Evolutionary conservation across 345 rosid species (phyloP), one percentile per base, ranked within the genome.

Genomic region (Odontarrhena argentea): DNA sequence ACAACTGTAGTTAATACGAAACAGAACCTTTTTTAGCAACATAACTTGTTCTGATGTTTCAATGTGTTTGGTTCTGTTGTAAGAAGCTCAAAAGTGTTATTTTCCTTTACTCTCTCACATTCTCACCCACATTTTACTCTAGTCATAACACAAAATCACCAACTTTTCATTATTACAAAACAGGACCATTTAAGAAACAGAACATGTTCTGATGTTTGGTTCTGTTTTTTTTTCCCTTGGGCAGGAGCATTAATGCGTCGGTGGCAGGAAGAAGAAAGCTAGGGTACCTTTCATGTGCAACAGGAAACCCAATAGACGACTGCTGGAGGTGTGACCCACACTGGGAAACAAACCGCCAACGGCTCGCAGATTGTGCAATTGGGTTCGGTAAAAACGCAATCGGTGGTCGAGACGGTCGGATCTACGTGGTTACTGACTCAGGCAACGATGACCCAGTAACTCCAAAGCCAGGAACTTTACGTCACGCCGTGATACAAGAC

Each of bases 271-370:
- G 86, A 77, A 85, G 96, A 69, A 86, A 80, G 77, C 60, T 89
- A 60, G 91, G 83, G 0, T 85, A 80, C 41, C 74, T 86, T 28
- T 88, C 96, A 8, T 86, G 96, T 28, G 80, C 83, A 1, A 86
- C 88, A 1, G 96, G 91, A 1, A 89, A 88, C 61, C 96, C 96
- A 4, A 82, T 86, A 15, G 96, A 89, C 25, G 93, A 89, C 62
- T 89, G 96, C 70, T 89, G 93, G 96, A 43, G 96, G n/a, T 89
- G 92, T 62, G 96, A 89, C 79, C 86, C 93, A 45, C 62, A 85
- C 35, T 89, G 96, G 93, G 85, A 85, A 73, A 68, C 60, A 53
- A 81, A 87, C 77, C 78, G 93, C 7, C 88, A 84, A 54, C 76
- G 87, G 43, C 78, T 86, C 2, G 96, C 96, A 0, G 88, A 88